Base-by-base conservation (phyloP, 345 rosid species). In the Kandelia obovata region DNA sequence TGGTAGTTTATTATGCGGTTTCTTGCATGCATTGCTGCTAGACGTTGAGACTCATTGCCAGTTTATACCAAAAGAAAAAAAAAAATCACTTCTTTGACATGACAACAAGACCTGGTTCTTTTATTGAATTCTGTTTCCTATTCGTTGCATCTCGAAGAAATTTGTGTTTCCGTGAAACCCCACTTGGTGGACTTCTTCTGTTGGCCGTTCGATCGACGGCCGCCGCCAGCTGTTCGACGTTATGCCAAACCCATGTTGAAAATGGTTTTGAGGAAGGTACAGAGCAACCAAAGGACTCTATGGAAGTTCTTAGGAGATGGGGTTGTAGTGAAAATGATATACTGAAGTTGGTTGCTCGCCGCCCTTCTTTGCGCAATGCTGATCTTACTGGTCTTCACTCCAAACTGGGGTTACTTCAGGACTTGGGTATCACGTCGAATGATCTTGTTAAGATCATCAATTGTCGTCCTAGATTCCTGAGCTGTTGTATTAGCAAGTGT, bases 371-470 rank as follows among this genome's bases (percentile, higher is more conserved):
- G 55, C 83, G 81, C 67, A 81, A 82, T 49, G 90, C 89, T 47
- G 67, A 84, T 58, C 75, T 73, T 58, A 23, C 62, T 39, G 80
- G 53, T 17, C 88, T 92, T n/a, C 84, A 80, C 25, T 80, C 79
- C 55, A 90, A 90, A 65, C 84, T 92, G 61, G 64, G 64, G 53
- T 65, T 87, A 58, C 89, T 90, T 34, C 71, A 79, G 35, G 68
- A 73, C 59, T 26, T 92, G 53, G 98, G 98, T 8, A 69, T 90
- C n/a, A 71, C 77, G 2, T 73, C 88, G 0, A 39, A 87, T 3
- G 96, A 92, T 73, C 92, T 92, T 67, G 95, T 90, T 51, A 90
- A 86, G 83, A 87, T 92, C 37, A 69, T 90, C 46, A 79, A 80
- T 72, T 83, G 92, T 62, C 96, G 96, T 65, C 96, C 98, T 0